Evolutionary conservation across 2,329 filamentous ascomycete species (phyloP).

Genomic region (Hymenoscyphus scutula): DNA sequence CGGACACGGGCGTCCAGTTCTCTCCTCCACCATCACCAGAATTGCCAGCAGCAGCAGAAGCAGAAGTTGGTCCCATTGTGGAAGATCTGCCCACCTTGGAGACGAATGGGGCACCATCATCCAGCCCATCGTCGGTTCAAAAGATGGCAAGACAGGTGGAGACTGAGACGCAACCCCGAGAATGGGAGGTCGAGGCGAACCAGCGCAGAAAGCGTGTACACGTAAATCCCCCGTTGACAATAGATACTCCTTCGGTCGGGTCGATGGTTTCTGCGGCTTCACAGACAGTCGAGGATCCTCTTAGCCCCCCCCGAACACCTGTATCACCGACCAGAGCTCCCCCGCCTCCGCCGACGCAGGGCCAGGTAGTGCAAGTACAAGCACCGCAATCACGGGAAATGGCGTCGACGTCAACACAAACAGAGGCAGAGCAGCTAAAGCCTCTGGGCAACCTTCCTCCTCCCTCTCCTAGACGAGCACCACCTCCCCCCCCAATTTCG

Average conservation of each 20-base stretch:
- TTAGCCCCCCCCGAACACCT: conserved; percentile 66
- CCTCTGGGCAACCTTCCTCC: conserved; percentile 2
- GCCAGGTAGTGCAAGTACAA: conserved; percentile 9
- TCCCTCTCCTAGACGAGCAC: conserved; percentile 27
- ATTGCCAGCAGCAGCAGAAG: conserved; percentile 31
- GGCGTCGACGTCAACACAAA: conserved; percentile 62
- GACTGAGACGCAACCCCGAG: conserved; percentile 38
- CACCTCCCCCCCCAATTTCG: conserved; percentile 44
- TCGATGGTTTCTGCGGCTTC: conserved; percentile 64
- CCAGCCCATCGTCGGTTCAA: conserved; percentile 1
- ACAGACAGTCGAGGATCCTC: conserved; percentile 60
- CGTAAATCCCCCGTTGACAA: conserved; percentile 42
- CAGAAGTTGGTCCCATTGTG: conserved; percentile 43
- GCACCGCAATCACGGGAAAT: conserved; percentile 42
- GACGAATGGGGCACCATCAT: conserved; percentile 5
- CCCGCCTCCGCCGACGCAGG: conserved; percentile 39
- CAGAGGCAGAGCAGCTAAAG: conserved; percentile 40
- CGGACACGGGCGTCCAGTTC: conserved; percentile 76
- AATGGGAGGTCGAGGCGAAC: conserved; percentile 68
- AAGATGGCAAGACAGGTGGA: conserved; percentile 37
- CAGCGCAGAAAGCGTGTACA: conserved; percentile 69
- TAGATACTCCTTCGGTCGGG: conserved; percentile 46
- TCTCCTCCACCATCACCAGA: conserved; percentile 77
- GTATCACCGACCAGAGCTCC: conserved; percentile 48
- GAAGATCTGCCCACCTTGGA: conserved; percentile 40